These are phyloP conservation scores for Jacaranda mimosifolia DNA, from an alignment of 257 asterid species.

Conservation along the genomic window DNA sequence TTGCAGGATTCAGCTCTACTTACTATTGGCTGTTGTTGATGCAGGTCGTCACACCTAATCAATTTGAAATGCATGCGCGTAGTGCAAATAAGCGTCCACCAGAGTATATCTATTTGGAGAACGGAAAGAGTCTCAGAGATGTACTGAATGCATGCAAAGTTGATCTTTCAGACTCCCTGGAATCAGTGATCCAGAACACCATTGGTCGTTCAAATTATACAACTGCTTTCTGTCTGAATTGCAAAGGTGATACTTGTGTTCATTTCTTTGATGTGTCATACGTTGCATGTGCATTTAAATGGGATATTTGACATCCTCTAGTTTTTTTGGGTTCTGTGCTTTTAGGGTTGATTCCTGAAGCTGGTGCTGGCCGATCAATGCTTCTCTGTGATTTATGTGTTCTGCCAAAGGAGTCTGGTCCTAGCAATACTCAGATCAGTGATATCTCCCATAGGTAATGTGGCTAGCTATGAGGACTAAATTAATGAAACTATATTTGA, in stretches of 20 bases:
- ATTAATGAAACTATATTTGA: constrained; percentile 16
- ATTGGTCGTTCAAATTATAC: constrained; percentile 54
- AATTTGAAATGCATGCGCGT: constrained; percentile 82
- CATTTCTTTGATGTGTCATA: constrained; percentile 16
- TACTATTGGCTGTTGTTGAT: constrained; percentile 37
- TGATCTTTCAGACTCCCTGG: constrained; percentile 60
- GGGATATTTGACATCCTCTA: constrained; percentile 3
- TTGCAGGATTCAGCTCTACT: constrained; percentile 26
- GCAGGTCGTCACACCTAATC: constrained; percentile 82
- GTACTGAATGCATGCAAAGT: constrained; percentile 74
- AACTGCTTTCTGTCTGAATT: constrained; percentile 54
- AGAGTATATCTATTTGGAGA: constrained; percentile 77
- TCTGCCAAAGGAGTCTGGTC: constrained; percentile 47
- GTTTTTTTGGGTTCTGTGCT: background rate
- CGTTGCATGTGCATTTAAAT: constrained; percentile 25
- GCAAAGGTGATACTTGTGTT: constrained; percentile 63
- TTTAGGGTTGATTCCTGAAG: constrained; percentile 61
- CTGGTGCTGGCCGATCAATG: constrained; percentile 50
- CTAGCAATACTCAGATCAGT: constrained; percentile 44
- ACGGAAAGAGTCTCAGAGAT: constrained; percentile 77
- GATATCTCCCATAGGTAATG: constrained; percentile 60
- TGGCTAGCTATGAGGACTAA: constrained; percentile 7
- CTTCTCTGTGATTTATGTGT: constrained; percentile 67
- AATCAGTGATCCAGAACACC: constrained; percentile 58
- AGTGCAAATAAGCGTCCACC: constrained; percentile 85